Base-by-base conservation (phyloP, 495 filamentous ascomycete species). In the Aspergillus egyptiacus region DNA sequence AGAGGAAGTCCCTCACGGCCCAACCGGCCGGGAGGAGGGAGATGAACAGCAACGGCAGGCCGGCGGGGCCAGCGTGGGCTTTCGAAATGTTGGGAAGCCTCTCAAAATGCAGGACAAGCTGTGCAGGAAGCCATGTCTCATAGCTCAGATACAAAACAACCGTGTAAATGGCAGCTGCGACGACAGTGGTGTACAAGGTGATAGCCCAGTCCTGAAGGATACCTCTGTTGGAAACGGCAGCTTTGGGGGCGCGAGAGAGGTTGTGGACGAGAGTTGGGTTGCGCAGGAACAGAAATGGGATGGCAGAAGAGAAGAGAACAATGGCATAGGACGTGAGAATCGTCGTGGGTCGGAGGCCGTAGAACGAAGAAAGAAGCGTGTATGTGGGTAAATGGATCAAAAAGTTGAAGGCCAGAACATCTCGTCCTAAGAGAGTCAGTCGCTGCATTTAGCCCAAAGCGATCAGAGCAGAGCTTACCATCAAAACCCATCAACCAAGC, bases 401-500 rank as follows among this genome's bases (percentile, higher is more conserved):
- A 46, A 86, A 66, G 19, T 80, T 78, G 57, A 90, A 73, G 15
- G 80, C 72, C 23, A 77, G 76, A 48, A 87, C 66, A 69, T 94
- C 89, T 57, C 83, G 76, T 57, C 78, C 81, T 85, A 48, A 5
- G 7, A 2, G 3, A 7, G 25, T 43, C 6, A 43, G 40, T 19
- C 15, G 3, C n/a, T n/a, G n/a, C n/a, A n/a, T n/a, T n/a, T n/a
- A n/a, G n/a, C n/a, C n/a, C n/a, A n/a, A 31, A 22, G 18, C 0
- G 22, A 32, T 23, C 20, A 14, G 13, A 19, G 32, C 15, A 44
- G 13, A 45, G 24, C 73, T 55, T 61, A 85, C 81, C 75, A 62
- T 91, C 88, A 60, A 80, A 88, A 38, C 79, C 73, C 28, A 80
- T 68, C 51, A 70, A 75, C 89, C 87, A 94, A 25, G 77, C 80